These are phyloP conservation scores for Neoboletus brunneissimus DNA, from an alignment of 768 basidiomycete genomes.

Conservation along the genomic window DNA sequence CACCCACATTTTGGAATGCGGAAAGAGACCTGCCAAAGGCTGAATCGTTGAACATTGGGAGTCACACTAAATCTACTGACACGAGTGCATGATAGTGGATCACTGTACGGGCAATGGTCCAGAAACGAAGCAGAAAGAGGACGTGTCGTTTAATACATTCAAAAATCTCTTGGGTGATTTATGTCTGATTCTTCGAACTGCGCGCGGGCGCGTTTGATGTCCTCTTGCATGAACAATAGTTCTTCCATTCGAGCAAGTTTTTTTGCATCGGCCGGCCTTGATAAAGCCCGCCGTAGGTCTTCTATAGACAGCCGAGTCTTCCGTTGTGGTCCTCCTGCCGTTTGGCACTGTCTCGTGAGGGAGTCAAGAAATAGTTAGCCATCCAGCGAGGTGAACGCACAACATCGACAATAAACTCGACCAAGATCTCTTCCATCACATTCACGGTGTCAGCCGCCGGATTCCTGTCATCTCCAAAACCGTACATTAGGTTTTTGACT, in stretches of 20 bases:
- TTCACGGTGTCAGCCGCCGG: constrained; percentile 85
- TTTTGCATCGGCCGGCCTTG: constrained; percentile 84
- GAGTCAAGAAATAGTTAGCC: constrained; percentile 3
- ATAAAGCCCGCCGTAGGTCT: constrained; percentile 76
- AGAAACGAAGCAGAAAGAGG: neutral
- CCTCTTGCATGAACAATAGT: constrained; percentile 88
- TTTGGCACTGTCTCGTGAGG: constrained; percentile 55
- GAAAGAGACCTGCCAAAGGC: too few species aligned
- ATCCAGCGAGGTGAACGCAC: constrained; percentile 46
- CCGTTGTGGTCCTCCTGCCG: constrained; percentile 64
- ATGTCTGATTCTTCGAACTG: constrained; percentile 66
- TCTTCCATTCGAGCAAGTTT: constrained; percentile 93
- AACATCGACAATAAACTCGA: constrained; percentile 87
- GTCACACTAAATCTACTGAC: too few species aligned
- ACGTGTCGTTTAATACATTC: constrained; percentile 8
- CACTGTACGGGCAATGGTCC: constrained; percentile 1
- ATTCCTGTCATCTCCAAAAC: constrained; percentile 89
- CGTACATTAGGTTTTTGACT: constrained; percentile 90
- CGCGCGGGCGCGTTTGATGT: constrained; percentile 83
- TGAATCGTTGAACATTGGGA: too few species aligned
- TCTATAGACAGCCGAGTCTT: constrained; percentile 81
- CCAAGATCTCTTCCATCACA: constrained; percentile 91
- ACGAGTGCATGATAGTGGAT: too few species aligned
- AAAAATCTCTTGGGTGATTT: constrained; percentile 46
- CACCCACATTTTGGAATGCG: too few species aligned